phyloP scores from a whole-genome alignment of 495 filamentous ascomycete species.

The Aspergillus carlsbadensis region DNA sequence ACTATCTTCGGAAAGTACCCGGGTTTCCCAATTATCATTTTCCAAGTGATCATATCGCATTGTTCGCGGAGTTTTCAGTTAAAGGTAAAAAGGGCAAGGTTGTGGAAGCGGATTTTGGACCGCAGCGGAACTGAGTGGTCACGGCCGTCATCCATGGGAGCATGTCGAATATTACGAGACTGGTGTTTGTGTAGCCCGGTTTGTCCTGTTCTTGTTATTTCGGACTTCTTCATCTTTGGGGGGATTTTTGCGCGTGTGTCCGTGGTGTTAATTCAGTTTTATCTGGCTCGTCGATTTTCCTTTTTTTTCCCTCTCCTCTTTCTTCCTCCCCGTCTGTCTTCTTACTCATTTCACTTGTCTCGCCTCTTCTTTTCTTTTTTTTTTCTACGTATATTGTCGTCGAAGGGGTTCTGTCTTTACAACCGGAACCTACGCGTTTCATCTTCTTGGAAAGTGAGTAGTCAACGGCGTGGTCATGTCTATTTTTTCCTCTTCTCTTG shows the following conservation, averaged over 20 bases:
- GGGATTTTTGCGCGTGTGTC: constrained; percentile 26
- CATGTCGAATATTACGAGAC: constrained; percentile 42
- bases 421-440: background rate
- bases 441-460: constrained; percentile 29
- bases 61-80: constrained; percentile 88
- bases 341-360: constrained; percentile 16
- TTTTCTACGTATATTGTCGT: constrained; percentile 15
- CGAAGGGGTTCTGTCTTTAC: background rate
- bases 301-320: constrained; percentile 21
- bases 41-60: constrained; percentile 92
- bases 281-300: constrained; percentile 8
- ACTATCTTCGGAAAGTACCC: constrained; percentile 85
- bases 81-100: constrained; percentile 86
- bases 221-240: constrained; percentile 35
- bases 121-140: constrained; percentile 49
- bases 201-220: constrained; percentile 38
- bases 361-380: constrained; percentile 18
- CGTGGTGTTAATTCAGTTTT: constrained; percentile 24
- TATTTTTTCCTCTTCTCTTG: constrained; percentile 11
- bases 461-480: constrained; percentile 22
- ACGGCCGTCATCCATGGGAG: constrained; percentile 23
- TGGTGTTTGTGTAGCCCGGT: constrained; percentile 43
- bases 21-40: constrained; percentile 98
- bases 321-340: constrained; percentile 18
- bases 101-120: constrained; percentile 63